Conservation (phyloP, 805 yeast species). For the Spencermartinsiella europaea region DNA sequence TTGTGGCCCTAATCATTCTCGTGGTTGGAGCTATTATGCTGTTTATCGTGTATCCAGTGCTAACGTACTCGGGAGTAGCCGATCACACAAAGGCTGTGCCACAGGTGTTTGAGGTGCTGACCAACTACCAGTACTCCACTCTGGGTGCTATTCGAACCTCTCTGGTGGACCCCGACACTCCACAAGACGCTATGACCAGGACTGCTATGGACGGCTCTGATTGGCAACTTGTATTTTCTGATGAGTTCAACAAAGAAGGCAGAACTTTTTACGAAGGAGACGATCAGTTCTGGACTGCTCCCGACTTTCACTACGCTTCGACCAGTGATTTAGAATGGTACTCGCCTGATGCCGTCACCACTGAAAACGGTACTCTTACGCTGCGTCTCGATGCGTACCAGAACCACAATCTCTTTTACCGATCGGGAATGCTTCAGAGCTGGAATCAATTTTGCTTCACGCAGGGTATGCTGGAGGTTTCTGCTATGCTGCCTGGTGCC, state of each 20-base stretch:
- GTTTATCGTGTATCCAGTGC: conserved; percentile 74
- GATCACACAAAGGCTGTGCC: conserved; percentile 2
- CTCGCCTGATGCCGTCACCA: conserved; percentile 82
- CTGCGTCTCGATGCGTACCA: conserved; percentile 75
- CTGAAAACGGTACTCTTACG: conserved; percentile 64
- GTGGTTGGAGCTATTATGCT: conserved; percentile 58
- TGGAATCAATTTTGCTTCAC: conserved; percentile 92
- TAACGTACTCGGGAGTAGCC: conserved; percentile 73
- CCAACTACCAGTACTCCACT: conserved; percentile 53
- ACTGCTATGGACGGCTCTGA: conserved; percentile 53
- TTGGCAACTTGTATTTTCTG: conserved; percentile 81
- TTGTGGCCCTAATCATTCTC: conserved; percentile 43
- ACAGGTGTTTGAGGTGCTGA: conserved; percentile 37
- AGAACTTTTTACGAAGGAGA: conserved; percentile 87
- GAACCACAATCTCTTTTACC: conserved; percentile 72
- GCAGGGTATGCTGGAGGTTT: conserved; percentile 72
- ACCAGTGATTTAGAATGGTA: conserved; percentile 93
- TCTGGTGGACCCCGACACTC: conserved; percentile 73
- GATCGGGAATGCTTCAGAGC: conserved; percentile 87
- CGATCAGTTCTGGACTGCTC: conserved; percentile 87
- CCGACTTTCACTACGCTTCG: conserved; percentile 78
- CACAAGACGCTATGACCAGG: conserved; percentile 45
- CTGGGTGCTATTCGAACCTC: conserved; percentile 54
- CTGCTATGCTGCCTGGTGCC: conserved; percentile 72
- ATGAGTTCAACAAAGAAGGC: conserved; percentile 87